phyloP scores from a whole-genome alignment of 83 land plant genomes.

The Picea abies region DNA sequence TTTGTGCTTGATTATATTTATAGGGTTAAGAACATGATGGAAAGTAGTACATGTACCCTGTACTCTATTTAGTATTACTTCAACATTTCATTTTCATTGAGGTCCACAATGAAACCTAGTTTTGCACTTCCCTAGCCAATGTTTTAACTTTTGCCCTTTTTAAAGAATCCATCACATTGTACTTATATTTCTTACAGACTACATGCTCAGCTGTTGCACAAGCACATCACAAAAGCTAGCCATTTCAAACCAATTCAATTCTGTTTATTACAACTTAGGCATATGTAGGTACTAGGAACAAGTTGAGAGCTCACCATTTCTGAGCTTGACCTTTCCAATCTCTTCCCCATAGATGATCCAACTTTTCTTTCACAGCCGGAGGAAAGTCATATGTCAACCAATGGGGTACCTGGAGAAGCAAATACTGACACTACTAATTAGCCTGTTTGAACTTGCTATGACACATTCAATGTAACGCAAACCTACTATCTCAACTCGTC shows the following conservation, averaged over 20 bases:
- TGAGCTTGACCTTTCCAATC: constrained; percentile 81
- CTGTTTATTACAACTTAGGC: background rate
- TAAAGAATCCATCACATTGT: background rate
- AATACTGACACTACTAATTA: background rate
- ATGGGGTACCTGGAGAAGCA: constrained; percentile 45
- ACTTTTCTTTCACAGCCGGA: constrained; percentile 65
- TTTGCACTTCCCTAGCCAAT: background rate
- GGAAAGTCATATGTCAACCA: constrained; percentile 77
- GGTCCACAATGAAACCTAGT: background rate
- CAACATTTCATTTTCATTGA: background rate
- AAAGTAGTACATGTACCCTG: background rate
- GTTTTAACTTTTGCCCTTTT: too few species aligned
- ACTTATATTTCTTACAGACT: background rate
- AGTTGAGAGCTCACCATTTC: constrained; percentile 38
- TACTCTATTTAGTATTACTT: background rate
- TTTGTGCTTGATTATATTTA: background rate
- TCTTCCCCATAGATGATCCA: constrained; percentile 61
- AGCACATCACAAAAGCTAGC: background rate
- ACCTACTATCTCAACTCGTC: constrained; percentile 3
- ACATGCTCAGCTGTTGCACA: background rate
- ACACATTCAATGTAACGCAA: background rate
- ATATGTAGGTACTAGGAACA: background rate
- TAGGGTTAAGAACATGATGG: background rate
- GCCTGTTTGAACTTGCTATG: background rate
- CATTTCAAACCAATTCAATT: background rate